Evolutionary conservation across 257 asterid species (phyloP), one percentile per base, ranked within the genome.

Genomic region (Lycium barbarum): DNA sequence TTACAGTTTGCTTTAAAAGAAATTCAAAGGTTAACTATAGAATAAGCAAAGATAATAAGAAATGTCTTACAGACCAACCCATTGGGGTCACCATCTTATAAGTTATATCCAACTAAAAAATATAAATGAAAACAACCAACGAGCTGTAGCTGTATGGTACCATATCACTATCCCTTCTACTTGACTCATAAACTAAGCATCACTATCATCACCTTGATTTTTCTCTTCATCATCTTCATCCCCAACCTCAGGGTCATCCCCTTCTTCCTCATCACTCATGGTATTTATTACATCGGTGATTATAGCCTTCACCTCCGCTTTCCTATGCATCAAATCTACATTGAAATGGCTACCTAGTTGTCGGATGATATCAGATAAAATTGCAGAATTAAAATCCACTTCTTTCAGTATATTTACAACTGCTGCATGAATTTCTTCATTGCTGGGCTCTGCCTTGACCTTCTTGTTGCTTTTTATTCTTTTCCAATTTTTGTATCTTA

Each of bases 251-350:
- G 61, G 7, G 26, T 76, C 82, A 26, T 88, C 95, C 14, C 88
- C 94, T 4, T 90, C 98, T 36, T 95, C 99, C 10, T 94, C 98
- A 20, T 93, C 98, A 2, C 98, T 90, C 99, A 96, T 96, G 93
- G 85, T 89, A 84, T 92, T 93, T 84, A 96, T 93, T 43, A 90
- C 99, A 73, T 94, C 99, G 5, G 99, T 91, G 81, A 96, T 93
- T 68, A 96, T 91, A 20, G 86, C 94, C 90, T 94, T 96, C 36
- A 96, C 94, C 86, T 93, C 99, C 14, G 92, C 66, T 89, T 96
- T 96, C 86, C 94, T 90, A 87, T 93, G 92, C 89, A 89, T 81
- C 84, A 96, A 88, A 89, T 94, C 95, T 72, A 86, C 80, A 65
- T 85, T 93, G 15, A 94, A 94, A 87, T 93, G 98, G 51, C 84